phyloP scores from a whole-genome alignment of 2,329 filamentous ascomycete species.

The Talaromyces albobiverticillius region DNA sequence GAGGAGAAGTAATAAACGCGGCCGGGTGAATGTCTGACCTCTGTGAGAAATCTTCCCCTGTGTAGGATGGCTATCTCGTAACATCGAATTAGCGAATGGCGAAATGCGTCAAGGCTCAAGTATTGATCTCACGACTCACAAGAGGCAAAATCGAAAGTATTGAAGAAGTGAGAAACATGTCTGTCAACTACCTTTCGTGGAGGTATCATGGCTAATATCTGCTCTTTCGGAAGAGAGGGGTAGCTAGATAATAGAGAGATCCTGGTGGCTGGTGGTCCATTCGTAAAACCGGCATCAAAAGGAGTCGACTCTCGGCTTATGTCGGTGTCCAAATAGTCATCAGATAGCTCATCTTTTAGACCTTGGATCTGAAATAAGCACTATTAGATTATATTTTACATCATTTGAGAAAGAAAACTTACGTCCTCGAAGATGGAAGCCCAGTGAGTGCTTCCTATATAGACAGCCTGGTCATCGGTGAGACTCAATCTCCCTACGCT shows the following conservation, averaged over 20 bases:
- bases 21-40: background rate
- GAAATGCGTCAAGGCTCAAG: background rate
- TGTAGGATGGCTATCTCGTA: constrained; percentile 3
- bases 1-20: background rate
- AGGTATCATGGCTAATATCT: constrained; percentile 7
- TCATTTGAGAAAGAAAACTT: background rate
- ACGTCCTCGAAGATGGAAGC: constrained; percentile 12
- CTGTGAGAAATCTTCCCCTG: constrained; percentile 1
- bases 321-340: background rate
- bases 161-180: constrained; percentile 9
- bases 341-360: constrained; percentile 10
- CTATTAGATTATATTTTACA: background rate
- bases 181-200: constrained; percentile 10
- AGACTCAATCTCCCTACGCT: constrained; percentile 10
- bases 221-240: constrained; percentile 3
- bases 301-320: constrained; percentile 6
- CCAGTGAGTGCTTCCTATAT: constrained; percentile 13
- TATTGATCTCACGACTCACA: background rate
- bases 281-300: background rate
- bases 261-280: background rate
- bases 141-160: constrained; percentile 5
- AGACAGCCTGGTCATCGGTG: constrained; percentile 8
- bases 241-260: constrained; percentile 9
- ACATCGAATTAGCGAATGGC: background rate
- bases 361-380: constrained; percentile 2